Percentiles rank a stretch among this genome's conserved stretches.
Evolutionary conservation across 208 protist species (phyloP).

Genomic region (Herpetomonas samuelpessoai): DNA sequence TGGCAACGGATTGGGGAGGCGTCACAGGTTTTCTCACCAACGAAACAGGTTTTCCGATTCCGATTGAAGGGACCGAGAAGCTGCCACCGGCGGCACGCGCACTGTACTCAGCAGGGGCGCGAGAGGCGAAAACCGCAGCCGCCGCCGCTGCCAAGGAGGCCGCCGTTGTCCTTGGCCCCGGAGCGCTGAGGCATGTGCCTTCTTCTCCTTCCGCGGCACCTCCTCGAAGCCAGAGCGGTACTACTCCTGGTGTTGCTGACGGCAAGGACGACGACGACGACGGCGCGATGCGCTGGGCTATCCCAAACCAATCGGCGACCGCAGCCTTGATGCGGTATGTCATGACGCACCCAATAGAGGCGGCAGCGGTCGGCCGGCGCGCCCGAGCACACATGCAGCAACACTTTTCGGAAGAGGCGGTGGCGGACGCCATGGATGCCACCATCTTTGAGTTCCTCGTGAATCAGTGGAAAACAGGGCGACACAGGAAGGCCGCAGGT

Average conservation of each 20-base stretch:
- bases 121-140: too few species aligned
- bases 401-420: slow-evolving; percentile 34
- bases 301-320: slow-evolving; percentile 24
- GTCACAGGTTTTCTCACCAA: slow-evolving; percentile 23
- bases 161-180: too few species aligned
- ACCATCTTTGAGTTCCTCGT: too few species aligned
- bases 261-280: too few species aligned
- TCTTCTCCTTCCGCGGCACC: too few species aligned
- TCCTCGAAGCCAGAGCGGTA: too few species aligned
- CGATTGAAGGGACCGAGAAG: slow-evolving; percentile 46
- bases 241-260: too few species aligned
- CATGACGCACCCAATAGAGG: slow-evolving; percentile 27
- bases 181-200: too few species aligned
- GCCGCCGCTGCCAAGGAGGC: too few species aligned
- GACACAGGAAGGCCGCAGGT: too few species aligned
- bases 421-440: slow-evolving; percentile 44
- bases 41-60: slow-evolving; percentile 41
- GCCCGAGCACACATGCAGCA: slow-evolving; percentile 17
- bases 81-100: slow-evolving; percentile 2
- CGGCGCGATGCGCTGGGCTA: slow-evolving; percentile 30
- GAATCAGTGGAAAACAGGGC: too few species aligned
- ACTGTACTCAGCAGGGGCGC: too few species aligned
- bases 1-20: slow-evolving; percentile 42
- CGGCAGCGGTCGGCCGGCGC: slow-evolving; percentile 22
- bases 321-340: slow-evolving; percentile 33